These are phyloP conservation scores for Myxozyma nipponensis DNA, from an alignment of 805 yeast genomes.

Conservation along the genomic window DNA sequence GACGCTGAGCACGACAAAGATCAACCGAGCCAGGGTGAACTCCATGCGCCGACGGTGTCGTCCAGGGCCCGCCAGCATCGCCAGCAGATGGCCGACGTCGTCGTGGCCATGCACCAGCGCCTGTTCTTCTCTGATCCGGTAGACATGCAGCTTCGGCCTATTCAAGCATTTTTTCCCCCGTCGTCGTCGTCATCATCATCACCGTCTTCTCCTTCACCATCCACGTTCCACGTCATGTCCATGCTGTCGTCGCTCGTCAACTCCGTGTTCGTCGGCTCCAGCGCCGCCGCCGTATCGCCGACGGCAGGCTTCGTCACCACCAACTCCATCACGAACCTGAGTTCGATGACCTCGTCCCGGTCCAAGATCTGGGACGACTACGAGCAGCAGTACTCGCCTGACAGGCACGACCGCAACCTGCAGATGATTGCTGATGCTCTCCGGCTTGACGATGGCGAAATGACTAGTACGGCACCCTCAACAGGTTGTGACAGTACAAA, in stretches of 20 bases:
- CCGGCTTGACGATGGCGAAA: not conserved
- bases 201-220: not conserved
- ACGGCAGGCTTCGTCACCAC: not conserved
- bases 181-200: not conserved
- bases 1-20: constrained; percentile 1
- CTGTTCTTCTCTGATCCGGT: constrained; percentile 25
- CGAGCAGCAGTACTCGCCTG: constrained; percentile 4
- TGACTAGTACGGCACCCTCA: constrained; percentile 1
- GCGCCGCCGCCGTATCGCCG: not conserved
- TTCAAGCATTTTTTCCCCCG: constrained; percentile 23
- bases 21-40: not conserved
- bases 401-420: not conserved
- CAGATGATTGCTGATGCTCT: constrained; percentile 6
- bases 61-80: constrained; percentile 17
- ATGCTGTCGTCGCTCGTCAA: not conserved
- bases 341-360: constrained; percentile 9
- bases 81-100: constrained; percentile 12
- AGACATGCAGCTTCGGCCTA: constrained; percentile 16
- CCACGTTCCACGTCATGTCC: no score
- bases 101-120: constrained; percentile 10
- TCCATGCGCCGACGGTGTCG: constrained; percentile 14
- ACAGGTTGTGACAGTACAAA: no score
- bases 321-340: not conserved
- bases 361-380: constrained; percentile 24
- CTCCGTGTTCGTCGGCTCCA: not conserved